phyloP scores from a whole-genome alignment of 305 asterid species.

The Stenogyne calaminthoides region DNA sequence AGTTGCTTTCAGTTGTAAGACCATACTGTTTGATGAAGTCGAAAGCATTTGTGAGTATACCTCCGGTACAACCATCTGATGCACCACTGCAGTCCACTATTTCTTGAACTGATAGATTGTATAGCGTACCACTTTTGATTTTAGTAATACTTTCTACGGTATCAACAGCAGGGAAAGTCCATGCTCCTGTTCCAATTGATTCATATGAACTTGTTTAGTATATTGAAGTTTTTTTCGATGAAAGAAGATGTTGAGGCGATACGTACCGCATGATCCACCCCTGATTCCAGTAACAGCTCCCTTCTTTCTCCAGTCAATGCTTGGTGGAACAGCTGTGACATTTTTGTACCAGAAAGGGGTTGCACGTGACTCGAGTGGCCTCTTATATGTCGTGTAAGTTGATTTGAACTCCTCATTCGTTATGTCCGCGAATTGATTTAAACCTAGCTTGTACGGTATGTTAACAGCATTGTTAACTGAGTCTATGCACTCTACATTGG shows the following conservation, averaged over 20 bases:
- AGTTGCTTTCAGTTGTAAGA: conserved; percentile 21
- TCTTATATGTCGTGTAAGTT: neutral
- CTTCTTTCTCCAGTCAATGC: conserved; percentile 28
- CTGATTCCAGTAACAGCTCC: conserved; percentile 21
- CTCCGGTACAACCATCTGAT: conserved; percentile 11
- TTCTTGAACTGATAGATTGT: conserved; percentile 16
- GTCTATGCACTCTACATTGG: neutral
- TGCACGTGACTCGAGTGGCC: neutral
- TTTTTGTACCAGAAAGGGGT: conserved; percentile 10
- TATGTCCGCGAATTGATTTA: conserved; percentile 6
- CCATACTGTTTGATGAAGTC: conserved; percentile 19
- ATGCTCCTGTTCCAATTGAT: too few relatives aligned
- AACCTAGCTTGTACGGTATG: neutral
- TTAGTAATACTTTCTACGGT: conserved; percentile 19
- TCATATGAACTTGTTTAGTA: neutral
- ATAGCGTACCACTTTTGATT: conserved; percentile 7
- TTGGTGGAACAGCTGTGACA: conserved; percentile 3
- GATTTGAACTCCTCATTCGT: neutral
- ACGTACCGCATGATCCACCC: neutral
- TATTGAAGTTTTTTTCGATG: neutral
- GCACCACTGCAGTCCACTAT: conserved; percentile 16
- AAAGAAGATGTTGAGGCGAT: too few relatives aligned
- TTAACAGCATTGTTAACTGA: neutral
- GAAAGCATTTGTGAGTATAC: neutral
- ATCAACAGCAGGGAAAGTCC: conserved; percentile 9